Base-by-base conservation (phyloP, 306 rosid genomes). In the Argentina anserina region DNA sequence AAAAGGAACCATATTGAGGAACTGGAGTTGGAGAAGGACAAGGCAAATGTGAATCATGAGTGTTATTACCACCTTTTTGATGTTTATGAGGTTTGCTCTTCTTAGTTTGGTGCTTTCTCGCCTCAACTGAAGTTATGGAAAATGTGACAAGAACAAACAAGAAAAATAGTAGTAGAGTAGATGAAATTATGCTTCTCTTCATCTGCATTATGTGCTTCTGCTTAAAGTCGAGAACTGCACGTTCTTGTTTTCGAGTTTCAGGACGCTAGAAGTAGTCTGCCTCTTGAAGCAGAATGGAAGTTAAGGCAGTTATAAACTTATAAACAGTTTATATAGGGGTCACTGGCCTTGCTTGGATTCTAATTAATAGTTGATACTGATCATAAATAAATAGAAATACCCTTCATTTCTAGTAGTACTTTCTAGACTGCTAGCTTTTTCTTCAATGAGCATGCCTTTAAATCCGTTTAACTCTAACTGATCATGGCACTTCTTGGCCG, bases 21-120 rank as follows among this genome's bases (percentile, higher is more conserved):
- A 59, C 81, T 65, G 90, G 86, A 62, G 83, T 43, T n/a, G 92
- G 87, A 2, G 81, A 31, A 37, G 87, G 79, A 56, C 28, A 28
- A 43, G 88, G 85, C 26, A 78, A 58, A 73, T 75, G 76, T 75
- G 87, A 78, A 21, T 71, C 72, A 50, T 74, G 39, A 67, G 63
- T 39, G 26, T 28, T 28, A 39, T 23, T 55, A 20, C 76, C 9
- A 13, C 36, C 75, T 65, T 85, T 88, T 56, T 81, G 84, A 69
- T 73, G 82, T 82, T 85, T 86, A 40, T 68, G 85, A 61, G 76
- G 33, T 55, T 82, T 89, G 76, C n/a, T 65, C 79, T 69, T 84
- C 81, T 73, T 83, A 74, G 1, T 70, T 70, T 80, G 87, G 43
- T 80, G 77, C 79, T 86, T 91, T 72, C 92, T 88, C 74, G 92